These are phyloP conservation scores for Logfia minima DNA, from an alignment of 129 eudicot species.

Conservation along the genomic window DNA sequence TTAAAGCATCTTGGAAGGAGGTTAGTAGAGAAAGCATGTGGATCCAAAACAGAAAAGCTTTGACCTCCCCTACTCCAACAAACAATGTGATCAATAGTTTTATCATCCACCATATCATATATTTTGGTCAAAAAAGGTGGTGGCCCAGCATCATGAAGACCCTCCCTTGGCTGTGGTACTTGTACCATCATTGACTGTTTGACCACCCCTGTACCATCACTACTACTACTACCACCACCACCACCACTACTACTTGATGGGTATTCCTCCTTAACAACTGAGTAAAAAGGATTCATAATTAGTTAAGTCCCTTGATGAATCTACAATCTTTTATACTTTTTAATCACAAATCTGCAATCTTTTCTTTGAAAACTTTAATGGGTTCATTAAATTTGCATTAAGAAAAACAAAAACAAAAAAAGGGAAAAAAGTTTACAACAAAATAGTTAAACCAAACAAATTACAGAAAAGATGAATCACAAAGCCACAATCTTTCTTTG, in stretches of 20 bases:
- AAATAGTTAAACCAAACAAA: not conserved
- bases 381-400: constrained; percentile 7
- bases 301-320: not conserved
- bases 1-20: constrained; percentile 82
- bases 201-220: not conserved
- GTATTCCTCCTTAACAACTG: constrained; percentile 63
- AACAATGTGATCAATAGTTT: constrained; percentile 47
- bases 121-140: constrained; percentile 90
- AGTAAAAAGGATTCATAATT: constrained; percentile 53
- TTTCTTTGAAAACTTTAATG: constrained; percentile 11
- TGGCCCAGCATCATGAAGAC: constrained; percentile 81
- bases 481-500: constrained; percentile 15
- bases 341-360: not conserved
- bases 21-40: constrained; percentile 67
- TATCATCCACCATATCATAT: constrained; percentile 89
- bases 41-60: constrained; percentile 89
- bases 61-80: constrained; percentile 94
- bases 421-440: not conserved
- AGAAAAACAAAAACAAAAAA: not conserved
- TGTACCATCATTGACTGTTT: constrained; percentile 22
- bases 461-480: constrained; percentile 2
- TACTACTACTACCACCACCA: not conserved
- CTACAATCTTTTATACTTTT: not conserved
- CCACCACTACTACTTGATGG: constrained; percentile 30
- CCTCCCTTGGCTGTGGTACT: constrained; percentile 81